These are phyloP conservation scores for Jamesozyma gamospora DNA, from an alignment of 805 yeast species.

Conservation along the genomic window DNA sequence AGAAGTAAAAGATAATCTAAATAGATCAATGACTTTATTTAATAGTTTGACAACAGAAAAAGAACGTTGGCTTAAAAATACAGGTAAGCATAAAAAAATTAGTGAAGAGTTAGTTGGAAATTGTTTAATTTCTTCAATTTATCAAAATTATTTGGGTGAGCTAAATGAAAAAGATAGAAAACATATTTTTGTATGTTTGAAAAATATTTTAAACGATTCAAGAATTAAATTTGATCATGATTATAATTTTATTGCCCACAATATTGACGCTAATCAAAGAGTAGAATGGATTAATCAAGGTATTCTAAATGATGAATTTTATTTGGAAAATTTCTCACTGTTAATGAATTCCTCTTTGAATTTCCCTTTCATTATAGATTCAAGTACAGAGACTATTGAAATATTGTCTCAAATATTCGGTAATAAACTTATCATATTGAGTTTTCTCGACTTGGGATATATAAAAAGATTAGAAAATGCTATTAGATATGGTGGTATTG, in stretches of 20 bases:
- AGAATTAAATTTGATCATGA: conserved; percentile 34
- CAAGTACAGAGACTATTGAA: conserved; percentile 40
- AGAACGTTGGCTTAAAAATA: conserved; percentile 59
- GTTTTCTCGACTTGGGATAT: conserved; percentile 63
- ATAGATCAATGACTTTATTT: conserved; percentile 51
- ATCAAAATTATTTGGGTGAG: conserved; percentile 49
- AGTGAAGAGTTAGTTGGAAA: conserved; percentile 51
- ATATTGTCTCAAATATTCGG: conserved; percentile 30
- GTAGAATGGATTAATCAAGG: conserved; percentile 45
- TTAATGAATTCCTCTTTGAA: conserved; percentile 30
- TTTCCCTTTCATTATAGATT: conserved; percentile 64
- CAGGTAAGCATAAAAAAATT: conserved; percentile 39
- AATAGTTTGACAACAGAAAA: conserved; percentile 59
- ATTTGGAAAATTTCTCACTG: conserved; percentile 53
- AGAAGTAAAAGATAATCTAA: conserved; percentile 48
- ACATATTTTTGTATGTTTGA: conserved; percentile 30
- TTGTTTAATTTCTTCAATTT: conserved; percentile 52
- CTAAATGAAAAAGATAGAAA: conserved; percentile 42
- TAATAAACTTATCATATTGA: conserved; percentile 42
- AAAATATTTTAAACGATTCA: conserved; percentile 24
- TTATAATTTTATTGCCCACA: conserved; percentile 28
- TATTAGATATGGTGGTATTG: conserved; percentile 67
- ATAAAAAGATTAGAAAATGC: conserved; percentile 67
- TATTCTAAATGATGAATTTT: conserved; percentile 48
- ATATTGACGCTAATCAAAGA: conserved; percentile 34